These are phyloP conservation scores for Podila epicladia DNA, from an alignment of 192 early-diverging fungal species.

Conservation along the genomic window DNA sequence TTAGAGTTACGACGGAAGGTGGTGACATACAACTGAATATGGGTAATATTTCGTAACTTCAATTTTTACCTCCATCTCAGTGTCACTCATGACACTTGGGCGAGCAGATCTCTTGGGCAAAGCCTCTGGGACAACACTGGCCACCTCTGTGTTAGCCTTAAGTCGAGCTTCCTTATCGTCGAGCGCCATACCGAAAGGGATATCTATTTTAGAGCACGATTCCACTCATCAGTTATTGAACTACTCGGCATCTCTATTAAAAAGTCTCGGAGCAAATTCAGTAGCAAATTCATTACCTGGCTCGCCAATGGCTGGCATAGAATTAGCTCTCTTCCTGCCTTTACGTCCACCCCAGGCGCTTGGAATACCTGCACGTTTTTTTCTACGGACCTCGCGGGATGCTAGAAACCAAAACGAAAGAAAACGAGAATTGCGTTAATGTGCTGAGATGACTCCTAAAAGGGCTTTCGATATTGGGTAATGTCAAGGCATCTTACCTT, in stretches of 20 bases:
- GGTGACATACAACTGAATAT: neutral
- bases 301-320: constrained; percentile 38
- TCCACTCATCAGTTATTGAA: neutral
- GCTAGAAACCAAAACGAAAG: constrained; percentile 1
- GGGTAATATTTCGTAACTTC: neutral
- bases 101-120: constrained; percentile 14
- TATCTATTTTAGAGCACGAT: neutral
- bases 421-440: neutral
- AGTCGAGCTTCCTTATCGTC: neutral
- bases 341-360: constrained; percentile 29
- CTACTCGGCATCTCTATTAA: too few relatives aligned
- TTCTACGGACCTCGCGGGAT: constrained; percentile 19
- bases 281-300: constrained; percentile 17
- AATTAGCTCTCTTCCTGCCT: constrained; percentile 47
- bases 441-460: neutral
- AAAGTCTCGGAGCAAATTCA: neutral
- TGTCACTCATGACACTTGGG: constrained; percentile 64
- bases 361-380: constrained; percentile 39
- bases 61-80: constrained; percentile 64
- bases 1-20: neutral
- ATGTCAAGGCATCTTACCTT: constrained; percentile 8
- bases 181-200: neutral
- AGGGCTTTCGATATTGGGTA: neutral
- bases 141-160: constrained; percentile 23
- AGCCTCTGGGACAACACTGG: constrained; percentile 1